Percentiles rank a stretch among this genome's conserved stretches.
phyloP scores from a whole-genome alignment of 2,329 filamentous ascomycete genomes.

The Nothophaeocryptopus gaeumannii region DNA sequence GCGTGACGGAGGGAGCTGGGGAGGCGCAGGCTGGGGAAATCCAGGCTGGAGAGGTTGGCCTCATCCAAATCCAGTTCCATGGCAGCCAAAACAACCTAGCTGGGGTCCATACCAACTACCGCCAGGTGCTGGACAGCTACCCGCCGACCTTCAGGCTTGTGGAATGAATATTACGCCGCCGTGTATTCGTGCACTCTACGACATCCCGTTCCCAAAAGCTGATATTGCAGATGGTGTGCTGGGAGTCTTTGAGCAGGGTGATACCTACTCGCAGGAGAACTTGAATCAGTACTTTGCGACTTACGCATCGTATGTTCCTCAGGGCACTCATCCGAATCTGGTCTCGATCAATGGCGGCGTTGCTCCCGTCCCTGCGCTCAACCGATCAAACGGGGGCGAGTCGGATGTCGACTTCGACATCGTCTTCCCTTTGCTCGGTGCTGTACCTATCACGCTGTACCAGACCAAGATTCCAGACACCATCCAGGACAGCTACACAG shows the following conservation, averaged over 20 bases:
- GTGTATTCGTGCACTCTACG: slow-evolving; percentile 42
- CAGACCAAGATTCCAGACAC: slow-evolving; percentile 50
- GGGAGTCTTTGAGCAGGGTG: slow-evolving; percentile 51
- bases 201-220: slow-evolving; percentile 33
- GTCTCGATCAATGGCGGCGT: slow-evolving; percentile 33
- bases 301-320: slow-evolving; percentile 27
- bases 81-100: background rate
- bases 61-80: background rate
- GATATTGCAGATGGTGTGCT: slow-evolving; percentile 45
- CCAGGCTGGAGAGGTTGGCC: background rate
- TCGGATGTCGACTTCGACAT: slow-evolving; percentile 51
- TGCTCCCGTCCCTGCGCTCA: slow-evolving; percentile 29
- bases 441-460: slow-evolving; percentile 51
- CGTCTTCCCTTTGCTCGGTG: slow-evolving; percentile 52
- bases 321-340: slow-evolving; percentile 29
- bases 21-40: background rate
- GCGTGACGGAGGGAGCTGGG: background rate
- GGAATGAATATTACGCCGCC: slow-evolving; percentile 55
- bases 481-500: slow-evolving; percentile 36
- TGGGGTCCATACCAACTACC: background rate
- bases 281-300: slow-evolving; percentile 32
- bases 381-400: slow-evolving; percentile 44
- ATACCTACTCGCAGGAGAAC: slow-evolving; percentile 43
- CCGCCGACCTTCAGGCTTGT: slow-evolving; percentile 42
- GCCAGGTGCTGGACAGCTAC: slow-evolving; percentile 2